A percentile compares a stretch with the other conserved stretches of the same genome.
Evolutionary conservation across 768 basidiomycete genomes (phyloP).

Genomic region (Lentinula lateritia): DNA sequence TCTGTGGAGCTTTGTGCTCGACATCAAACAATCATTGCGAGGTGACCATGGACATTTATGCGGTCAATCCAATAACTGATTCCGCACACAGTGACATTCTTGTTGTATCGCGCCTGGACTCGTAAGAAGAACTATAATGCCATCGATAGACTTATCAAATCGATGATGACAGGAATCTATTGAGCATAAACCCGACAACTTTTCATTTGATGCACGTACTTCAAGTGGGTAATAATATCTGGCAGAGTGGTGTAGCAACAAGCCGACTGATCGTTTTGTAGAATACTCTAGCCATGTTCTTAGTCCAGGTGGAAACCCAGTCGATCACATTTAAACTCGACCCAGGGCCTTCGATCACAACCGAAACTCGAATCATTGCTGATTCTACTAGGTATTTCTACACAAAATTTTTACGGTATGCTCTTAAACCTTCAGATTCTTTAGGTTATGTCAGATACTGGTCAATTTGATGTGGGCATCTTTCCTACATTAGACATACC

Average conservation of each 20-base stretch:
- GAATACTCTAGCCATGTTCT: slow-evolving; percentile 4
- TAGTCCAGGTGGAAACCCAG: slow-evolving; percentile 1
- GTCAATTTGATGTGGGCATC: slow-evolving; percentile 7
- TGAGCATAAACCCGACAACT: background rate
- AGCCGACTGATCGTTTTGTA: background rate
- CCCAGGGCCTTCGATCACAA: background rate
- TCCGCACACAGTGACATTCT: slow-evolving; percentile 4
- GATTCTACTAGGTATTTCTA: background rate
- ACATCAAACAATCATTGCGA: slow-evolving; percentile 7
- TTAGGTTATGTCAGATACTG: slow-evolving; percentile 5
- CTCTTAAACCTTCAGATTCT: too few species aligned
- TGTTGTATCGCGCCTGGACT: slow-evolving; percentile 4
- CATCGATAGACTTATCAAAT: background rate
- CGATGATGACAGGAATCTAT: slow-evolving; percentile 4
- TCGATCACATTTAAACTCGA: background rate
- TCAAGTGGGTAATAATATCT: background rate
- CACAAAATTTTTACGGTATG: too few species aligned
- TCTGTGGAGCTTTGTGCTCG: slow-evolving; percentile 5
- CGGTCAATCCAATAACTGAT: too few species aligned
- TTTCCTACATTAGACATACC: background rate
- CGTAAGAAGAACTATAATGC: background rate
- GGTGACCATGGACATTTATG: background rate
- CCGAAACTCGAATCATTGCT: background rate
- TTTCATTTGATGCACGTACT: slow-evolving; percentile 6
- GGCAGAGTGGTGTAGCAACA: background rate